These are phyloP conservation scores for Grosmannia huntii DNA, from an alignment of 2,329 filamentous ascomycete species.

Conservation along the genomic window DNA sequence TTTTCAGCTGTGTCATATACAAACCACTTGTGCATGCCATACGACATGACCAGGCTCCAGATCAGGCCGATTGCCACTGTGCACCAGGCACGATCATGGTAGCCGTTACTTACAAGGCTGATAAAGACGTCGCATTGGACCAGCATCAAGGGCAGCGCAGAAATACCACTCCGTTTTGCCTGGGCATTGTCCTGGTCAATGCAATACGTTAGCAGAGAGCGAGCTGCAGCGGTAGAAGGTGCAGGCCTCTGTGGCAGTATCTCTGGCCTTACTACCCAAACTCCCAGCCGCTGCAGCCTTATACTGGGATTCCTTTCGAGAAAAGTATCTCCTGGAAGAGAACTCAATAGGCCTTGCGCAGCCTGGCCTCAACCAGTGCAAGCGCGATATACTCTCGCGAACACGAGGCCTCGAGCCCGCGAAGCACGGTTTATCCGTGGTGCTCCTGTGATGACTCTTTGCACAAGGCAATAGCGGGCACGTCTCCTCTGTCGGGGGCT, in stretches of 20 bases:
- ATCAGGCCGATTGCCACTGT: slow-evolving; percentile 22
- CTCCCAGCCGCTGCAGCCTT: slow-evolving; percentile 12
- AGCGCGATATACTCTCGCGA: background rate
- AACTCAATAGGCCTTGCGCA: slow-evolving; percentile 23
- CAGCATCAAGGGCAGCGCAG: slow-evolving; percentile 23
- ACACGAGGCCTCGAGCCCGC: background rate
- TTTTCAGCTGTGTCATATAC: background rate
- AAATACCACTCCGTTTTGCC: slow-evolving; percentile 17
- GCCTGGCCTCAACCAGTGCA: slow-evolving; percentile 12
- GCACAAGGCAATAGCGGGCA: slow-evolving; percentile 24
- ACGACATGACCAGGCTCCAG: slow-evolving; percentile 19
- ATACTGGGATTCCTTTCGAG: slow-evolving; percentile 15
- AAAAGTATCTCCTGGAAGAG: slow-evolving; percentile 24
- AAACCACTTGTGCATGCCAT: slow-evolving; percentile 8
- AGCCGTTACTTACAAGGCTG: slow-evolving; percentile 22
- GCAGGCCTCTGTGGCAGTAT: background rate
- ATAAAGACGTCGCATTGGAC: slow-evolving; percentile 26
- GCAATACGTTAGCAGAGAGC: slow-evolving; percentile 11
- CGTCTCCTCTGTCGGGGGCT: slow-evolving; percentile 8
- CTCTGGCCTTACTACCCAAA: slow-evolving; percentile 18
- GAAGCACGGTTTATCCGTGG: slow-evolving; percentile 19
- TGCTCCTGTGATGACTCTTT: slow-evolving; percentile 26
- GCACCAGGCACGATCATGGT: slow-evolving; percentile 26
- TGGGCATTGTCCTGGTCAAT: slow-evolving; percentile 22
- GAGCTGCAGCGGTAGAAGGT: background rate